A percentile compares a stretch with the other conserved stretches of the same genome.
Conservation (phyloP, 2,329 filamentous ascomycete species). For the Mycogone perniciosa region DNA sequence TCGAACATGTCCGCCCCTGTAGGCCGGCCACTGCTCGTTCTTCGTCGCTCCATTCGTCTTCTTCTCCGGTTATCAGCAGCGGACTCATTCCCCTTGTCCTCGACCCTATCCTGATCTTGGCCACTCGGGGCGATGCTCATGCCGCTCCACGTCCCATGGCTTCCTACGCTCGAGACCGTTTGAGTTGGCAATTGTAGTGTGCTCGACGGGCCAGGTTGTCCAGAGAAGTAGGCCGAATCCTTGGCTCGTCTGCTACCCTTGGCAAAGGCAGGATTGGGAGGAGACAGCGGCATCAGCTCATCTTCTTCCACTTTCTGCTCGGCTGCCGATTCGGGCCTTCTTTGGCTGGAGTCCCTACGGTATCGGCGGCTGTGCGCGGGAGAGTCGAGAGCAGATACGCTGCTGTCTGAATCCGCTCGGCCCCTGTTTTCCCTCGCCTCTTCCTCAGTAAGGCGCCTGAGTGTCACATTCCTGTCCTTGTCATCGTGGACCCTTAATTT, state of each 20-base stretch:
- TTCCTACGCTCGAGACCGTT: slow-evolving; percentile 44
- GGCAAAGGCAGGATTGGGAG: slow-evolving; percentile 52
- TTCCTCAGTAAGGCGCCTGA: slow-evolving; percentile 55
- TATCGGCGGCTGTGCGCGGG: slow-evolving; percentile 42
- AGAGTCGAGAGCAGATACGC: slow-evolving; percentile 50
- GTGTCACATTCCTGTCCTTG: slow-evolving; percentile 53
- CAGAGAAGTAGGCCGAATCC: slow-evolving; percentile 58
- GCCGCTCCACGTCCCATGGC: slow-evolving; percentile 49
- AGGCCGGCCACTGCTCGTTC: slow-evolving; percentile 31
- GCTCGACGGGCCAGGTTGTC: slow-evolving; percentile 33
- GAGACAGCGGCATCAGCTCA: slow-evolving; percentile 41
- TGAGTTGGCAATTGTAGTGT: slow-evolving; percentile 31
- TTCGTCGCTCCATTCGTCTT: slow-evolving; percentile 49
- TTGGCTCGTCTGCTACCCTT: slow-evolving; percentile 44
- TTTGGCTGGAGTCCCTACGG: slow-evolving; percentile 45
- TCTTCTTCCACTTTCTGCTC: slow-evolving; percentile 39
- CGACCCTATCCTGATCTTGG: slow-evolving; percentile 14
- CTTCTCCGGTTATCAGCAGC: slow-evolving; percentile 46
- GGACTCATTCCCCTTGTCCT: slow-evolving; percentile 26
- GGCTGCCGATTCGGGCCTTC: slow-evolving; percentile 39
- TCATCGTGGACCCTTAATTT: slow-evolving; percentile 57
- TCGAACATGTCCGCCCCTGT: slow-evolving; percentile 34
- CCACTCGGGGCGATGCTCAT: slow-evolving; percentile 42
- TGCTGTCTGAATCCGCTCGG: slow-evolving; percentile 48
- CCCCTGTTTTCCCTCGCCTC: slow-evolving; percentile 44